Evolutionary conservation across 768 basidiomycete species (phyloP).

Genomic region (Phaffia tasmanica): DNA sequence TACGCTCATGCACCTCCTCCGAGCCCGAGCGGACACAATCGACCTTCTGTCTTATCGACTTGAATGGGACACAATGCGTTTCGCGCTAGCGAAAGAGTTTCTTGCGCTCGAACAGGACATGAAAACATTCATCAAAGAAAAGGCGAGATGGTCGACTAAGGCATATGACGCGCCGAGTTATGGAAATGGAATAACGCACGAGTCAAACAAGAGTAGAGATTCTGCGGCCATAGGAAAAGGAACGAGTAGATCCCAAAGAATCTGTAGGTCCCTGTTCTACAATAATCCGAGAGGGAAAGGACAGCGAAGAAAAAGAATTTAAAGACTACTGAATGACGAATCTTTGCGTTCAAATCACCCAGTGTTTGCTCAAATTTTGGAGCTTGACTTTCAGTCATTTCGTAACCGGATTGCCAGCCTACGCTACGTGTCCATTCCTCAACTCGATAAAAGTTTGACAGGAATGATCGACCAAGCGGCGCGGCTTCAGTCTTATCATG

Average conservation of each 20-base stretch:
- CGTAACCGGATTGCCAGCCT: constrained; percentile 13
- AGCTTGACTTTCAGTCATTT: constrained; percentile 24
- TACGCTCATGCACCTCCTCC: constrained; percentile 24
- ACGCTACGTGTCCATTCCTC: background rate
- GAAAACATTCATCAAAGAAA: constrained; percentile 1
- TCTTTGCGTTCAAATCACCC: background rate
- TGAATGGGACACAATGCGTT: constrained; percentile 22
- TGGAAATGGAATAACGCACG: background rate
- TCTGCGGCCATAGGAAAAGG: background rate
- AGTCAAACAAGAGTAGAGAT: background rate
- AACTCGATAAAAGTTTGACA: constrained; percentile 1
- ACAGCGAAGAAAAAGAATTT: background rate
- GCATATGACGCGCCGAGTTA: background rate
- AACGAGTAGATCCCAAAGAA: constrained; percentile 1
- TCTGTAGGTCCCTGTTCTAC: background rate
- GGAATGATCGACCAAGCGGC: constrained; percentile 22
- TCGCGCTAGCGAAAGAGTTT: constrained; percentile 1
- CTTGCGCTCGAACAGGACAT: constrained; percentile 12
- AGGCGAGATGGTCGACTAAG: constrained; percentile 15
- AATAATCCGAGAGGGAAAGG: background rate
- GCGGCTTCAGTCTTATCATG: constrained; percentile 8
- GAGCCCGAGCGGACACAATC: constrained; percentile 18
- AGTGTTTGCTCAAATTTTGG: constrained; percentile 24
- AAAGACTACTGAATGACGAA: background rate
- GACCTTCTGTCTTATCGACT: constrained; percentile 21